Evolutionary conservation across 768 basidiomycete genomes (phyloP), one percentile per base, ranked within the genome.

Genomic region (Lentinula sp.): DNA sequence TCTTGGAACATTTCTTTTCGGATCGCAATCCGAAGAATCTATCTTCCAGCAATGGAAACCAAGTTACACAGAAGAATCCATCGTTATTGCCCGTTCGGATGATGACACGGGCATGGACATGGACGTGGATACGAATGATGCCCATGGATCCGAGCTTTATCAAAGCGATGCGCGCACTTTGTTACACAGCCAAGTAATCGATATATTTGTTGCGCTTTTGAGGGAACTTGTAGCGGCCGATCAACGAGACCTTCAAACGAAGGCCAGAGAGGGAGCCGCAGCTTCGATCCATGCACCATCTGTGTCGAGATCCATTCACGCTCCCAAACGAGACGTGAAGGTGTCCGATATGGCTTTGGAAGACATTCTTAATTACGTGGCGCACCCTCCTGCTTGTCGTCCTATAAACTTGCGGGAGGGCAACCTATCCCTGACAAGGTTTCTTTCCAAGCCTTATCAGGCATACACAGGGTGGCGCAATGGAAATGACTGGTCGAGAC

Each of bases 401-500:
- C 39, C 55, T 16, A 32, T 52, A 15, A 46, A 42, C 46, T 63
- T 72, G 32, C 63, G 65, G 37, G 58, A 43, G 33, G 73, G 73
- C 32, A 77, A 75, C 39, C 85, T 86, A 6, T 73, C 78, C 23
- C 70, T 85, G 46, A 79, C 79, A 32, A 73, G 75, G 37, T 89
- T 88, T 69, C 71, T 86, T 57, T 77, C 71, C 57, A 73, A 73
- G 51, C 79, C 85, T 45, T 78, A 81, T 63, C 68, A 72, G 39
- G 74, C 73, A 20, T 71, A 62, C 33, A 49, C 59, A 2, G 88
- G 87, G 0, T 81, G 82, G 15, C 80, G 88, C 50, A 73, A 81
- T n/a, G 91, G 91, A 1, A 81, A 85, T 66, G 88, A 92, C 64
- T 93, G 90, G 90, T 77, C 86, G 12, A 75, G 81, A 50, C 74